Evolutionary conservation across 306 rosid species (phyloP), one percentile per base, ranked within the genome.

Genomic region (Sicyos edulis): DNA sequence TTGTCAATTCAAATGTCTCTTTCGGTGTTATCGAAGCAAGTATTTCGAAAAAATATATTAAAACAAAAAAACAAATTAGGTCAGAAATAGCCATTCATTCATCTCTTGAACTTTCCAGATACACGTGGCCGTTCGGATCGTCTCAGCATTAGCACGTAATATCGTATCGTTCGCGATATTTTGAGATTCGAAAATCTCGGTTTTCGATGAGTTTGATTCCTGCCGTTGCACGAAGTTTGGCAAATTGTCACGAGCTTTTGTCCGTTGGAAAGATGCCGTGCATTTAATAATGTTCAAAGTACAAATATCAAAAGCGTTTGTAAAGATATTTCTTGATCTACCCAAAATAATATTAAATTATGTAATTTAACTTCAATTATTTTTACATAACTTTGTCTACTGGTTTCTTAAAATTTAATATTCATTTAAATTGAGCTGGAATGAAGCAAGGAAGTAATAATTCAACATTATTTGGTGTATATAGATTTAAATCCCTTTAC

Each of bases 1-100:
- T 50, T 6, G 82, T 81, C 83, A 71, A 82, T 79, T 84, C 85
- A 70, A 64, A 24, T 11, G 68, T 71, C 81, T 56, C 64, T 80
- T 80, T 78, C 79, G 58, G 78, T 78, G 79, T 51, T 34, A 65
- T 45, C 75, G 42, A 21, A 58, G 26, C 13, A 42, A 19, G 24
- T 24, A 45, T 62, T 56, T 53, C 1, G 0, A 16, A 53, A 7
- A 1, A 26, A 59, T n/a, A n/a, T n/a, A n/a, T n/a, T n/a, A 58
- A 59, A 54, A n/a, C 10, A 3, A n/a, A 54, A 54, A 53, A 7
- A n/a, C 7, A 42, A 53, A 70, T 11, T 24, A 70, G 26, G 61
- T 69, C 68, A 51, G 71, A 75, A 34, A 34, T 42, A 12, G 60
- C 81, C 78, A 67, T 74, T 70, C 78, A 77, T 77, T 80, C 54